phyloP scores from a whole-genome alignment of 192 early-diverging fungal genomes.

The Entomortierella chlamydospora region DNA sequence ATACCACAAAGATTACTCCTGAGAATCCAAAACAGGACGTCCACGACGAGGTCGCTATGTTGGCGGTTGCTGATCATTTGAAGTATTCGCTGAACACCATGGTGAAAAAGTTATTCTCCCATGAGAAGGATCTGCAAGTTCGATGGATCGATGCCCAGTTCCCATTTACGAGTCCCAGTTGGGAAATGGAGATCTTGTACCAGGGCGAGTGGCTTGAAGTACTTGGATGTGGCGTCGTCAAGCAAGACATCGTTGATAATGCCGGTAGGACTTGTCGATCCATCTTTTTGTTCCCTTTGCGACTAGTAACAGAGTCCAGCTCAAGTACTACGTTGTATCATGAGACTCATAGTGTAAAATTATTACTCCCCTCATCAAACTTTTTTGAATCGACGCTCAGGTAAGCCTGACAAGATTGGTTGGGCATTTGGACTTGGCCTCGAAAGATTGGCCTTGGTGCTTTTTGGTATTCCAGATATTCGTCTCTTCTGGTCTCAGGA shows the following conservation, averaged over 20 bases:
- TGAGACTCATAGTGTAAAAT: no score
- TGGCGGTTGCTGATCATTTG: conserved; percentile 73
- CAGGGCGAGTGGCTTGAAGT: conserved; percentile 96
- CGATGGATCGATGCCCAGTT: conserved; percentile 96
- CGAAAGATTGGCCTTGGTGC: conserved; percentile 94
- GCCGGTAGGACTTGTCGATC: conserved; percentile 65
- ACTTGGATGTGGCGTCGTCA: conserved; percentile 92
- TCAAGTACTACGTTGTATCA: no score
- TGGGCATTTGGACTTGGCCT: conserved; percentile 99
- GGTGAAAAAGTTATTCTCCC: conserved; percentile 78
- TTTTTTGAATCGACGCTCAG: conserved; percentile 31
- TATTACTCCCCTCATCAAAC: no score
- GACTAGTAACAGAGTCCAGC: no score
- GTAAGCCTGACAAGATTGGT: conserved; percentile 80
- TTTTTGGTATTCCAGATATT: conserved; percentile 96
- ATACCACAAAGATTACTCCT: conserved; percentile 64
- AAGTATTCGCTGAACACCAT: conserved; percentile 87
- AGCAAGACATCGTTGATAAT: conserved; percentile 83
- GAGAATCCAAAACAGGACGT: conserved; percentile 80
- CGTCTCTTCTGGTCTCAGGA: conserved; percentile 96
- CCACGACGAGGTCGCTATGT: conserved; percentile 72
- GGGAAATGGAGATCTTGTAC: conserved; percentile 97
- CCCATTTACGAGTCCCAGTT: conserved; percentile 96
- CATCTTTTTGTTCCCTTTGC: no score
- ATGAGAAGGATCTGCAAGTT: conserved; percentile 77